Conservation (phyloP, 495 filamentous ascomycete genomes). For the Acidomyces sp. region DNA sequence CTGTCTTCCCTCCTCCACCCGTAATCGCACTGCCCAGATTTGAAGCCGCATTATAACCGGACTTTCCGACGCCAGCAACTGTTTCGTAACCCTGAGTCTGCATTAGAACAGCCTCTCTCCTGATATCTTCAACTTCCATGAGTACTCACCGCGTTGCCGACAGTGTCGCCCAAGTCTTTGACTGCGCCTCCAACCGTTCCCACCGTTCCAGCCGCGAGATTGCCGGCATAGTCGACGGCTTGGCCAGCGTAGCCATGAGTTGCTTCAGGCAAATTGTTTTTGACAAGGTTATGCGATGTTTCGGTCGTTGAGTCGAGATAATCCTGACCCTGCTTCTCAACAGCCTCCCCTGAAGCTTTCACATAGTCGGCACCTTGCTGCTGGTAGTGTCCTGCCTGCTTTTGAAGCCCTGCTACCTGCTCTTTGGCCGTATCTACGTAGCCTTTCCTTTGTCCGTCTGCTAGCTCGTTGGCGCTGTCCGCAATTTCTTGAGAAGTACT, state of each 20-base stretch:
- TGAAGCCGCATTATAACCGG: constrained; percentile 5
- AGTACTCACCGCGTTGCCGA: constrained; percentile 6
- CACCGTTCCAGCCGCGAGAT: constrained; percentile 1
- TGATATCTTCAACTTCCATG: background rate
- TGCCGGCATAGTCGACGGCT: constrained; percentile 7
- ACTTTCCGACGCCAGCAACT: constrained; percentile 7
- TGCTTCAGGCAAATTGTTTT: constrained; percentile 4
- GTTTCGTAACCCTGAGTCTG: background rate
- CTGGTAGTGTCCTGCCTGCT: background rate
- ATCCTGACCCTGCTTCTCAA: constrained; percentile 1
- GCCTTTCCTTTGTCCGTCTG: background rate
- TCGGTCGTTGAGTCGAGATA: background rate
- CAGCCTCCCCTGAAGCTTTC: background rate
- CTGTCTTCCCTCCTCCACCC: constrained; percentile 5
- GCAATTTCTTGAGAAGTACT: background rate
- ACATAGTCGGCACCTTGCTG: constrained; percentile 2
- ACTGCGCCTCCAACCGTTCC: constrained; percentile 4
- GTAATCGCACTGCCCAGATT: constrained; percentile 4
- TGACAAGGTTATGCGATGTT: background rate
- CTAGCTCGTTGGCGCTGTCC: background rate
- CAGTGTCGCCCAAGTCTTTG: constrained; percentile 8
- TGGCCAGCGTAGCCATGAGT: constrained; percentile 5
- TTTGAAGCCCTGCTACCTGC: too few species aligned
- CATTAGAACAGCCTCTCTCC: background rate
- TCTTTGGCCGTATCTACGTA: background rate